Evolutionary conservation across 2,329 filamentous ascomycete species (phyloP).

Genomic region (Bimuria novae-zelandiae): DNA sequence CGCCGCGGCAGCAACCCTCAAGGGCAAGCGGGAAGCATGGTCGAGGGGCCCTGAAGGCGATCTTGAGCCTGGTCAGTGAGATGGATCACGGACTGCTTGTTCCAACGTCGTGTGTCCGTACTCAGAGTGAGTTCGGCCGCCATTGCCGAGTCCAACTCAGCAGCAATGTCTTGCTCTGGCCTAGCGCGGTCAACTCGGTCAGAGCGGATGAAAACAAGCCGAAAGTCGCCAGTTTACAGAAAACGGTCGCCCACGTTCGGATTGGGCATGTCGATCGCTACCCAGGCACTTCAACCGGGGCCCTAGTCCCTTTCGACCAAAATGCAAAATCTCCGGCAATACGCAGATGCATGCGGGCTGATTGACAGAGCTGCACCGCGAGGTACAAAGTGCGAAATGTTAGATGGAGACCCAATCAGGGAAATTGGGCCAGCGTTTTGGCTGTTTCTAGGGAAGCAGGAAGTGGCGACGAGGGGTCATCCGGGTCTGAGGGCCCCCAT

Average conservation of each 20-base stretch:
- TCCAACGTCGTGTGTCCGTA: constrained; percentile 21
- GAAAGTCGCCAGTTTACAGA: constrained; percentile 18
- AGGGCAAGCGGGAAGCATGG: constrained; percentile 45
- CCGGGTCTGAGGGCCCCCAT: constrained; percentile 10
- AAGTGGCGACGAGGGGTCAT: constrained; percentile 2
- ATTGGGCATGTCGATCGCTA: constrained; percentile 32
- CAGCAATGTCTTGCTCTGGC: background rate
- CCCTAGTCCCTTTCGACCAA: constrained; percentile 22
- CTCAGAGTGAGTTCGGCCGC: background rate
- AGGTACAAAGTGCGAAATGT: constrained; percentile 12
- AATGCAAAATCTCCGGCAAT: constrained; percentile 24
- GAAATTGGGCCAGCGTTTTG: constrained; percentile 2
- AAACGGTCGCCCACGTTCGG: constrained; percentile 23
- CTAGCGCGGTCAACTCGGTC: background rate
- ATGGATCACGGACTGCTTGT: constrained; percentile 24
- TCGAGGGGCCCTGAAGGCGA: constrained; percentile 44
- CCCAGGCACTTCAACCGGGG: constrained; percentile 31
- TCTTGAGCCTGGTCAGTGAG: constrained; percentile 31
- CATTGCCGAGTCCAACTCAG: background rate
- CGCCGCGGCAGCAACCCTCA: constrained; percentile 32
- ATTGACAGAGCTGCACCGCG: constrained; percentile 10
- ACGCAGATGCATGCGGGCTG: constrained; percentile 15
- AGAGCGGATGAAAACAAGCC: constrained; percentile 3
- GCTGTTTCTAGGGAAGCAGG: constrained; percentile 12
- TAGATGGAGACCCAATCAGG: constrained; percentile 16